Conservation (phyloP, 441 rosid genomes). For the Bocquillonia castaneifolia region DNA sequence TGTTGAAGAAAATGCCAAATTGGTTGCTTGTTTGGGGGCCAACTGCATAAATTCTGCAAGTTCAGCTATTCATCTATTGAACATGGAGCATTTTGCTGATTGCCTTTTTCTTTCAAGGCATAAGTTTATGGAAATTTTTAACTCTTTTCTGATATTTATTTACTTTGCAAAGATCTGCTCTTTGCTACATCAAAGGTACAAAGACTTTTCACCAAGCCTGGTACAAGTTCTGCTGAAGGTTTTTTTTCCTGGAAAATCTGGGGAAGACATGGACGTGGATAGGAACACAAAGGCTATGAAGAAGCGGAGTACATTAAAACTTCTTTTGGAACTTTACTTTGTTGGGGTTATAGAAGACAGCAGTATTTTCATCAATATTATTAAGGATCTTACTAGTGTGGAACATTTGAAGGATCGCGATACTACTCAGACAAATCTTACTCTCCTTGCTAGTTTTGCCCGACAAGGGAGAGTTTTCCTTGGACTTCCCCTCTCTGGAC, state of each 20-base stretch:
- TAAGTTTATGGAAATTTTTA: constrained; percentile 7
- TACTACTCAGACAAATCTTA: constrained; percentile 84
- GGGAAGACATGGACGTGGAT: constrained; percentile 78
- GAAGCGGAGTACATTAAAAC: constrained; percentile 83
- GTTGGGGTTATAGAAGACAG: constrained; percentile 87
- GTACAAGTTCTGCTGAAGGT: constrained; percentile 83
- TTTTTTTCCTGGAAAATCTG: constrained; percentile 91
- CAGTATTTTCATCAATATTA: constrained; percentile 65
- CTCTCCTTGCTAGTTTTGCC: constrained; percentile 95
- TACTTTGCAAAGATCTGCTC: constrained; percentile 71
- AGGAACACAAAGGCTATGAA: constrained; percentile 86
- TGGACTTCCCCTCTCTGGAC: constrained; percentile 84
- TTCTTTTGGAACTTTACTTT: constrained; percentile 88
- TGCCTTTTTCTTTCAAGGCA: background rate
- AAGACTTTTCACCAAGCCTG: constrained; percentile 84
- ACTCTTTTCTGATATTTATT: constrained; percentile 28
- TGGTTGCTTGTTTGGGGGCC: background rate
- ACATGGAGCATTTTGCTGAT: background rate
- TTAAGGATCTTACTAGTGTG: constrained; percentile 81
- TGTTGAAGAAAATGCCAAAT: background rate
- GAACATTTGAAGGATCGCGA: constrained; percentile 93
- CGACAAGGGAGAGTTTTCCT: constrained; percentile 89
- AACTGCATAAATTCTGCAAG: background rate
- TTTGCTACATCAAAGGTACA: constrained; percentile 93
- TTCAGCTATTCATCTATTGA: background rate